Base-by-base conservation (phyloP, 805 yeast species). In the Ogataea saltuana region DNA sequence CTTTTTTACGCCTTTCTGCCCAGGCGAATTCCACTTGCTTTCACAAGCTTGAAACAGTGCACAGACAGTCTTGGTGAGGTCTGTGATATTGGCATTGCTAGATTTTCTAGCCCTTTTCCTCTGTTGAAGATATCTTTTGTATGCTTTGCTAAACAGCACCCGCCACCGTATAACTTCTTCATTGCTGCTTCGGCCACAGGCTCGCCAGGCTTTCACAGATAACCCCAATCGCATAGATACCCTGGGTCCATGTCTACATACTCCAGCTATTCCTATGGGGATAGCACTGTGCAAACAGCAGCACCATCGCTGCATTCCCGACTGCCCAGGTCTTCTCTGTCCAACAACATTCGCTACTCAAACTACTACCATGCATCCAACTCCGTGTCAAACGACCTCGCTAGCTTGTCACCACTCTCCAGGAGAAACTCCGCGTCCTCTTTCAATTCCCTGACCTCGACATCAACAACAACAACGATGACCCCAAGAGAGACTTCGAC, bases 401-500 rank as follows among this genome's bases (percentile, higher is more conserved):
- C 21, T 19, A 20, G 29, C 18, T 29, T 40, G 38, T 23, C 45
- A 10, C 17, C 39, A 2, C 34, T 40, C 3, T 55, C 69, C 13
- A 58, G 72, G 54, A 62, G 61, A 37, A 61, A 57, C 42, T 68
- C 72, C 7, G 33, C 59, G 22, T 59, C 69, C 5, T 66, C 71
- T 16, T 42, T 62, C 15, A 54, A 59, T n/a, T 50, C 59, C 2
- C 16, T 28, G 21, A 21, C 43, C 6, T 33, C 52, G 16, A 29
- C 42, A 5, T 13, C 46, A 6, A 19, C 35, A 15, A 23, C 44
- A 15, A 20, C 36, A 16, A 23, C 46, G 9, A 22, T 22, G 12
- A 17, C 50, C 16, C 63, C 64, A 10, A 54, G 75, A 46, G 61
- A 60, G 34, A 39, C 65, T 34, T 64, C 72, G 11, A 73, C 78